Percentiles rank a stretch among this genome's conserved stretches.
Evolutionary conservation across 2,329 filamentous ascomycete species (phyloP).

Genomic region (Colletotrichum noveboracense): DNA sequence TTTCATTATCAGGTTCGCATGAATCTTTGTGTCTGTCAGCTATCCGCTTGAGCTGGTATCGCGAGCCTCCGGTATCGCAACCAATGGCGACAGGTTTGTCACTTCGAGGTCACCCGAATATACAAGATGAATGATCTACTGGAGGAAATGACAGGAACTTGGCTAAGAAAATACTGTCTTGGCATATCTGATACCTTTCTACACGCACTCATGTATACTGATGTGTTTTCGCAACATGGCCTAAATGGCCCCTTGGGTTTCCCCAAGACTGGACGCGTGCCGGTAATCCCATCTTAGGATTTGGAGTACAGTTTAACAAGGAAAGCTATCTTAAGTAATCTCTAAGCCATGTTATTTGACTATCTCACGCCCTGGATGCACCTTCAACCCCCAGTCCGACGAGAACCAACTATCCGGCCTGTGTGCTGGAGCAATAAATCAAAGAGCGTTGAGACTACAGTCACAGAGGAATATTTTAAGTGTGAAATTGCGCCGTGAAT

Average conservation of each 20-base stretch:
- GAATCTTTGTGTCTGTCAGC: not conserved
- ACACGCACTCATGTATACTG: not conserved
- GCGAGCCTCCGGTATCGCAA: not conserved
- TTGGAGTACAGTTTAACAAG: too few species aligned
- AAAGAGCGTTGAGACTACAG: too few species aligned
- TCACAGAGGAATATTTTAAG: too few species aligned
- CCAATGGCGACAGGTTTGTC: not conserved
- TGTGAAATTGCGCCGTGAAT: too few species aligned
- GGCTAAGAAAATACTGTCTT: not conserved
- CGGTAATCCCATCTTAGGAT: too few species aligned
- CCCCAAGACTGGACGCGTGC: too few species aligned
- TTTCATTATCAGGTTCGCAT: not conserved
- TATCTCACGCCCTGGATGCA: too few species aligned
- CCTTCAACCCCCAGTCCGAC: too few species aligned
- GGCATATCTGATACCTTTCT: not conserved
- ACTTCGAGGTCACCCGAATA: not conserved
- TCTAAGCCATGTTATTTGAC: too few species aligned
- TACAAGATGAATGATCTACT: rapidly evolving
- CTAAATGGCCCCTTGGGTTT: not conserved
- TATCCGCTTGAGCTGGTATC: not conserved
- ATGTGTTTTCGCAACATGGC: not conserved
- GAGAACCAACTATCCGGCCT: too few species aligned
- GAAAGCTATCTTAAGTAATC: too few species aligned
- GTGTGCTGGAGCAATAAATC: rapidly evolving
- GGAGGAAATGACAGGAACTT: not conserved